These are phyloP conservation scores for Metarhizium album DNA, from an alignment of 2,329 filamentous ascomycete genomes.

Conservation along the genomic window DNA sequence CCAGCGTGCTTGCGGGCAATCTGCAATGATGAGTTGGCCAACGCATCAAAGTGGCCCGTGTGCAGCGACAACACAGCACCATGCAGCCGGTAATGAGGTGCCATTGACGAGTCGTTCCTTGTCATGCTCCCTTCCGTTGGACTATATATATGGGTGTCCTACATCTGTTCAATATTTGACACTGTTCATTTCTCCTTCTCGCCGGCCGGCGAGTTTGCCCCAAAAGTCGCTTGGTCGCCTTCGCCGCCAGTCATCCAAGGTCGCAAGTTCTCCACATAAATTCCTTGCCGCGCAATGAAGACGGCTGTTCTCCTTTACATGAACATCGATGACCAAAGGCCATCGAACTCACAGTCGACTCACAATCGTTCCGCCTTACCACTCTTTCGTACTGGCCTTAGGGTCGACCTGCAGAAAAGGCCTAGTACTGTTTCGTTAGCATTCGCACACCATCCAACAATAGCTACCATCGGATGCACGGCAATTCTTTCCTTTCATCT, in stretches of 20 bases:
- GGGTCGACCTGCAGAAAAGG: neutral
- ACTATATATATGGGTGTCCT: slow-evolving; percentile 1
- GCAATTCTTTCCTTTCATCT: neutral
- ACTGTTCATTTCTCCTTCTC: neutral
- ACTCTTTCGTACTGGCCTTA: neutral
- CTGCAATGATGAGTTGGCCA: slow-evolving; percentile 35
- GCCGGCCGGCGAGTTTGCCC: neutral
- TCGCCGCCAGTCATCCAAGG: neutral
- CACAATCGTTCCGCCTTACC: neutral
- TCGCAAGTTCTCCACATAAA: neutral
- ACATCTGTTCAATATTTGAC: neutral
- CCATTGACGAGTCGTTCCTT: slow-evolving; percentile 3
- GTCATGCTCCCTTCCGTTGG: slow-evolving; percentile 2
- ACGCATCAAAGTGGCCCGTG: slow-evolving; percentile 31
- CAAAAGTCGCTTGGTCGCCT: neutral
- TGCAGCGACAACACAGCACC: slow-evolving; percentile 17
- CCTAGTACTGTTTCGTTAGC: neutral
- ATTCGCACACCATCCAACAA: neutral
- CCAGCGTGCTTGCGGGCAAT: slow-evolving; percentile 17
- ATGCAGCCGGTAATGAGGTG: slow-evolving; percentile 1
- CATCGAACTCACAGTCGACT: neutral
- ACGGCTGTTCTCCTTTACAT: neutral
- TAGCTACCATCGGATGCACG: neutral
- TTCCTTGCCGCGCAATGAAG: neutral
- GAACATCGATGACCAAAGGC: neutral